Base-by-base conservation (phyloP, 345 rosid genomes). In the Hibiscus mutabilis region DNA sequence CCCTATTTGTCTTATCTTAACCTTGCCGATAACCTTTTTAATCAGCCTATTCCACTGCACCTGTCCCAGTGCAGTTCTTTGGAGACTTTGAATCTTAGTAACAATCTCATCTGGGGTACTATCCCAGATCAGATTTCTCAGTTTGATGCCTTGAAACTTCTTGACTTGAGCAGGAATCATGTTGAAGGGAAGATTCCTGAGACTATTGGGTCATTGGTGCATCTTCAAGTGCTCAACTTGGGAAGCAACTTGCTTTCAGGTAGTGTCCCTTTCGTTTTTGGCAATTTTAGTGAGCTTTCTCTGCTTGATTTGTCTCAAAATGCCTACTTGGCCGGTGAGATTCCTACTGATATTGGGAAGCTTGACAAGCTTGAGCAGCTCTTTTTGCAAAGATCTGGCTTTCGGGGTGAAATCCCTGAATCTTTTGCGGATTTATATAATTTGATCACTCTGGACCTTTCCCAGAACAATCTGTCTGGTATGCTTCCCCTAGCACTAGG, bases 301-400 rank as follows among this genome's bases (percentile, higher is more conserved):
- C 79, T 84, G 62, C 94, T 91, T 84, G 98, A 93, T 79, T 75
- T 93, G 85, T 93, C 98, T 56, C 81, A 83, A 70, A 93, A 93
- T 79, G 71, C 78, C 16, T 86, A 80, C 69, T 75, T 93, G 80
- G 81, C 72, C 76, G 84, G 96, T 71, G 86, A 80, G 79, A 86
- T 93, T 73, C 94, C 94, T 47, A 67, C 76, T 71, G 91, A 79
- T 29, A 80, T 91, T 78, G 97, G 97, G 73, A 83, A 85, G 53
- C 86, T 91, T 33, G 80, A 72, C 76, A 93, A 85, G 80, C 96
- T 93, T 71, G 90, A 87, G 80, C 77, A 85, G 73, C 88, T 93
- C 60, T 74, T 88, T 53, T 77, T 93, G 81, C 96, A 88, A 77
- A 82, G 85, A 60, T 89, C 94, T 67, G 89, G 95, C 16, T 93